Conservation (phyloP, 345 rosid genomes). For the Clarkia xantiana region DNA sequence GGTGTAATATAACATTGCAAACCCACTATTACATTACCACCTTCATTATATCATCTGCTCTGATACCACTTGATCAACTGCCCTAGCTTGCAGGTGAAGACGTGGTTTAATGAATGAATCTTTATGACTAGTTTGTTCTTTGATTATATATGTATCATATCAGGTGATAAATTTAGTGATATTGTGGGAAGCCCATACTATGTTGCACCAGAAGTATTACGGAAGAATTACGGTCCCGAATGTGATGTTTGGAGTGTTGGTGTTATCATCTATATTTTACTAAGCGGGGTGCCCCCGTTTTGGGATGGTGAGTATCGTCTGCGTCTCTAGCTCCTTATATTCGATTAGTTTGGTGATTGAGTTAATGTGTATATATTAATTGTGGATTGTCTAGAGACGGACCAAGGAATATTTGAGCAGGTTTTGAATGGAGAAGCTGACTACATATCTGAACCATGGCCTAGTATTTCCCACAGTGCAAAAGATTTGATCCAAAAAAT, state of each 20-base stretch:
- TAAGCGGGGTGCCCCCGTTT: constrained; percentile 84
- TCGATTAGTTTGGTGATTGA: constrained; percentile 10
- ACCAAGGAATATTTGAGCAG: constrained; percentile 89
- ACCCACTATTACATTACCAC: too few relatives aligned
- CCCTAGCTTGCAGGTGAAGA: too few relatives aligned
- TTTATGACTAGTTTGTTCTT: too few relatives aligned
- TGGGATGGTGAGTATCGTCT: constrained; percentile 19
- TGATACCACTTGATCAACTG: too few relatives aligned
- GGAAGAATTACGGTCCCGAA: constrained; percentile 62
- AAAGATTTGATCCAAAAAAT: constrained; percentile 74
- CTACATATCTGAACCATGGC: constrained; percentile 83
- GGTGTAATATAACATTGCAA: too few relatives aligned
- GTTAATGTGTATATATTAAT: constrained; percentile 5
- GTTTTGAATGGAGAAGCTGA: constrained; percentile 79
- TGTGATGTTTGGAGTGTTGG: constrained; percentile 98
- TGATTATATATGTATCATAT: background rate
- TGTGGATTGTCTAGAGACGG: constrained; percentile 49
- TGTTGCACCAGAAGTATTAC: constrained; percentile 88
- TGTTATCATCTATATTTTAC: constrained; percentile 64
- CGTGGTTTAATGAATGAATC: too few relatives aligned
- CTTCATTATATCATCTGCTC: too few relatives aligned
- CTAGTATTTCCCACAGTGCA: constrained; percentile 58
- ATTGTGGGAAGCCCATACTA: constrained; percentile 93
- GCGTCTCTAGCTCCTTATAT: background rate
- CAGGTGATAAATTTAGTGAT: constrained; percentile 69